Percentiles rank a stretch among this genome's conserved stretches.
These are phyloP conservation scores for Rhodotorula babjevae DNA, from an alignment of 768 basidiomycete genomes.

Conservation along the genomic window DNA sequence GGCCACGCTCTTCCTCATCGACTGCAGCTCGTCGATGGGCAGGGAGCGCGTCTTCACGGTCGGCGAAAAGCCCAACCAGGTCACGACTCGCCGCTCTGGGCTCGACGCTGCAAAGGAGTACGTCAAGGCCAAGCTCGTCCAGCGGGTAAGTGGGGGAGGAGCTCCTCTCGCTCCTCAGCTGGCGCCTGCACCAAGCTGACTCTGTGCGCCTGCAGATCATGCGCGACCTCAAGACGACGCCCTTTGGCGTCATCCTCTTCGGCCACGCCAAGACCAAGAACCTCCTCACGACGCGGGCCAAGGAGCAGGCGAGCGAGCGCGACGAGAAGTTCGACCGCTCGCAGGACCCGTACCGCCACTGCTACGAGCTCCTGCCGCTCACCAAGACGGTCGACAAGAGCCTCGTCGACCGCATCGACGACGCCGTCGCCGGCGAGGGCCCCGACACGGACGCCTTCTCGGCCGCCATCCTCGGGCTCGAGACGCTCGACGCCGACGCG, in stretches of 20 bases:
- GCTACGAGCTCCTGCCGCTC: slow-evolving; percentile 68
- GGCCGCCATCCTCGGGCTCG: slow-evolving; percentile 76
- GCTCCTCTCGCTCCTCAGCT: not conserved
- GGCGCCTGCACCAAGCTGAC: not conserved
- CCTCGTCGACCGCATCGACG: slow-evolving; percentile 61
- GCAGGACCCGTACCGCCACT: slow-evolving; percentile 53
- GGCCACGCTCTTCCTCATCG: slow-evolving; percentile 64
- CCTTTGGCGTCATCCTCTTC: slow-evolving; percentile 82
- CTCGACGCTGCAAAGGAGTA: slow-evolving; percentile 78
- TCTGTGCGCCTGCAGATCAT: slow-evolving; percentile 61
- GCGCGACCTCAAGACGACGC: slow-evolving; percentile 85
- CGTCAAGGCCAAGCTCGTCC: slow-evolving; percentile 76
- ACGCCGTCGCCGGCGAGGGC: slow-evolving; percentile 51
- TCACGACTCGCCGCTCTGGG: slow-evolving; percentile 51
- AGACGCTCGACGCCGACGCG: slow-evolving; percentile 68
- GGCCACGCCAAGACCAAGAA: slow-evolving; percentile 54
- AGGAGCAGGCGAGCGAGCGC: slow-evolving; percentile 3
- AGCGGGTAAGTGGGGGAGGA: slow-evolving; percentile 26
- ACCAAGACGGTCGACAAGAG: slow-evolving; percentile 64
- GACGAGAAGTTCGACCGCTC: slow-evolving; percentile 63
- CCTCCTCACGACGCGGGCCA: slow-evolving; percentile 23
- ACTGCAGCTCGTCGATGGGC: slow-evolving; percentile 82
- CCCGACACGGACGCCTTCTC: slow-evolving; percentile 56
- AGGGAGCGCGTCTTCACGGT: slow-evolving; percentile 57
- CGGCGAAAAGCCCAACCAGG: slow-evolving; percentile 48